phyloP scores from a whole-genome alignment of 1,139 yeast genomes.

The Pichia sp. region DNA sequence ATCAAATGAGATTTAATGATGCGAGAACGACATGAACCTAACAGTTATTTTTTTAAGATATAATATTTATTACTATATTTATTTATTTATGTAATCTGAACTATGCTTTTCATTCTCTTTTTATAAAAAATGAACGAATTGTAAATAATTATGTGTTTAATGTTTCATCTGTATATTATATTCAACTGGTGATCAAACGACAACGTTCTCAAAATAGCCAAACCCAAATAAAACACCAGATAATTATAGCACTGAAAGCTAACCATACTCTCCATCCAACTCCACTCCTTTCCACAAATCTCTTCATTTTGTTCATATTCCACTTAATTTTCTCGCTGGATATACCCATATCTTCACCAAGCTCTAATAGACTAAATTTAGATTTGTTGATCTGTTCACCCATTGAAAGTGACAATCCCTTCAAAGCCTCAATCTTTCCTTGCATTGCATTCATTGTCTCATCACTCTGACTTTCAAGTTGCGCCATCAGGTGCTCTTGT shows the following conservation, averaged over 20 bases:
- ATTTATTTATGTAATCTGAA: no score
- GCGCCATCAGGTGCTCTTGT: slow-evolving; percentile 54
- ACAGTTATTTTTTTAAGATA: no score
- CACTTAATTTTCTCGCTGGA: slow-evolving; percentile 41
- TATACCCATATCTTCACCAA: slow-evolving; percentile 39
- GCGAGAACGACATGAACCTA: no score
- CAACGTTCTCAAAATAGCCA: slow-evolving; percentile 43
- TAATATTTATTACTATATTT: no score
- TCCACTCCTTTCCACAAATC: slow-evolving; percentile 78
- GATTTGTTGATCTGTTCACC: slow-evolving; percentile 81
- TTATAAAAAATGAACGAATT: no score
- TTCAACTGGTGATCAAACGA: no score
- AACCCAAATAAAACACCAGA: slow-evolving; percentile 70
- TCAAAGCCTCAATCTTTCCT: slow-evolving; percentile 61
- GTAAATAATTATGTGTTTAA: no score
- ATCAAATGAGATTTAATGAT: background rate
- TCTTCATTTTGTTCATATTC: slow-evolving; percentile 66
- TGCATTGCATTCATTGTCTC: slow-evolving; percentile 67
- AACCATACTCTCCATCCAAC: slow-evolving; percentile 78
- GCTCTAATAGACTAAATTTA: slow-evolving; percentile 49
- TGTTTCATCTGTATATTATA: no score
- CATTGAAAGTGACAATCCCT: slow-evolving; percentile 64
- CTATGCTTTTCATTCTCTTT: no score
- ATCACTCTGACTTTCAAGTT: slow-evolving; percentile 76
- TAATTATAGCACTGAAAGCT: slow-evolving; percentile 51